These are phyloP conservation scores for Xerophyta viscosa DNA, from an alignment of 106 monocot species.

Conservation along the genomic window DNA sequence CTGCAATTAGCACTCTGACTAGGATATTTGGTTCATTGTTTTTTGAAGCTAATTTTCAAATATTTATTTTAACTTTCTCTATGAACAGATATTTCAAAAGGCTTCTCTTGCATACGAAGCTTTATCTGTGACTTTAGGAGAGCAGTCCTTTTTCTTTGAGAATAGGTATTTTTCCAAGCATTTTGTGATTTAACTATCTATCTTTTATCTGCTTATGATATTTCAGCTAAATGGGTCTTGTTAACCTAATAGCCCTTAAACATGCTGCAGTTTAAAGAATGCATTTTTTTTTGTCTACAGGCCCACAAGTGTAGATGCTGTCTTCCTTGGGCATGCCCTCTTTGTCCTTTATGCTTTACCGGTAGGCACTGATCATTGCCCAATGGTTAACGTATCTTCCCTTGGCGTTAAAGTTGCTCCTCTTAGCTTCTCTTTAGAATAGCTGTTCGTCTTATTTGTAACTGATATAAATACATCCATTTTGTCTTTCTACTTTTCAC, in stretches of 20 bases:
- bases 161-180: constrained; percentile 36
- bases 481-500: too few relatives aligned
- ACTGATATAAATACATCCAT: too few relatives aligned
- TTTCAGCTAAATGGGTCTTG: neutral
- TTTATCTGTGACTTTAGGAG: constrained; percentile 61
- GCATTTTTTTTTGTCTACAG: constrained; percentile 31
- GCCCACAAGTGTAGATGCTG: constrained; percentile 91
- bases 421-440: too few relatives aligned
- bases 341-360: constrained; percentile 80
- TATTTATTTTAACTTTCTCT: constrained; percentile 2
- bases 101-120: constrained; percentile 68
- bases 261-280: neutral
- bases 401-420: too few relatives aligned
- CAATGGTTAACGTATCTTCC: too few relatives aligned
- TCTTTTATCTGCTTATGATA: neutral
- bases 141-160: constrained; percentile 77
- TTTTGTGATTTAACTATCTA: neutral
- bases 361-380: constrained; percentile 58
- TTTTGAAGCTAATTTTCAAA: neutral
- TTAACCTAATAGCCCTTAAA: neutral
- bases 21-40: too few relatives aligned
- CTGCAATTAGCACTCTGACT: too few relatives aligned
- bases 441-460: too few relatives aligned
- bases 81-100: constrained; percentile 65
- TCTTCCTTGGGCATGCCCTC: constrained; percentile 89